Evolutionary conservation across 108 stramenopile species (phyloP).

Genomic region (Cyclotella kingstonii): DNA sequence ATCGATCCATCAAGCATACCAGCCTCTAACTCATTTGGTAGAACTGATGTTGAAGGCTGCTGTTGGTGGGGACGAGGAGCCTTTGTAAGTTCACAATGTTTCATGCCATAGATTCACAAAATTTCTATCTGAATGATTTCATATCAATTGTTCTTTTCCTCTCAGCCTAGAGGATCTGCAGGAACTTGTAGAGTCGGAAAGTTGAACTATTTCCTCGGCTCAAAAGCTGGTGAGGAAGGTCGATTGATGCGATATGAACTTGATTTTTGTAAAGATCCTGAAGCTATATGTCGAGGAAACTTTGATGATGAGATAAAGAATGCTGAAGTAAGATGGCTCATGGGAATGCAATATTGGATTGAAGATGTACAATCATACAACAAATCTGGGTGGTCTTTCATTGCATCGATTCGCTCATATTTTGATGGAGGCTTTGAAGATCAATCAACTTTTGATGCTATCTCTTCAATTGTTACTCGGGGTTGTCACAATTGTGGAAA

Average conservation of each 20-base stretch:
- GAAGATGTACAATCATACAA: slow-evolving; percentile 35
- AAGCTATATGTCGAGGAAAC: slow-evolving; percentile 23
- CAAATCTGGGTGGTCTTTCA: slow-evolving; percentile 31
- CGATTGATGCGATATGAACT: slow-evolving; percentile 27
- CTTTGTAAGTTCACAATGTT: too few species aligned
- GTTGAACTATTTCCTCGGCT: slow-evolving; percentile 40
- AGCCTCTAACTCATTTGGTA: slow-evolving; percentile 26
- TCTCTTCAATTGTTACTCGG: slow-evolving; percentile 33
- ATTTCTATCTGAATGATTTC: too few species aligned
- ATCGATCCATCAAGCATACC: slow-evolving; percentile 34
- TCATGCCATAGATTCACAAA: too few species aligned
- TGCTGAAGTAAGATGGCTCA: slow-evolving; percentile 44
- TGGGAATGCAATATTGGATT: slow-evolving; percentile 40
- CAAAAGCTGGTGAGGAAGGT: slow-evolving; percentile 19
- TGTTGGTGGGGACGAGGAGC: slow-evolving; percentile 47
- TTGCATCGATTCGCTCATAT: slow-evolving; percentile 28
- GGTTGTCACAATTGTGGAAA: slow-evolving; percentile 41
- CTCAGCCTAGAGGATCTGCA: slow-evolving; percentile 31
- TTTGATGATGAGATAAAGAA: slow-evolving; percentile 13
- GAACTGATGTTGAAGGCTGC: slow-evolving; percentile 18
- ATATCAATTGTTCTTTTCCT: too few species aligned
- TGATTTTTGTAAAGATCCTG: slow-evolving; percentile 47
- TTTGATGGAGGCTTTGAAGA: slow-evolving; percentile 37
- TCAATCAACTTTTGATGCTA: slow-evolving; percentile 31
- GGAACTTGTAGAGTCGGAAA: slow-evolving; percentile 41